Evolutionary conservation across 139 green algal genomes (phyloP).

Genomic region (Deuterostichococcus epilithicus): DNA sequence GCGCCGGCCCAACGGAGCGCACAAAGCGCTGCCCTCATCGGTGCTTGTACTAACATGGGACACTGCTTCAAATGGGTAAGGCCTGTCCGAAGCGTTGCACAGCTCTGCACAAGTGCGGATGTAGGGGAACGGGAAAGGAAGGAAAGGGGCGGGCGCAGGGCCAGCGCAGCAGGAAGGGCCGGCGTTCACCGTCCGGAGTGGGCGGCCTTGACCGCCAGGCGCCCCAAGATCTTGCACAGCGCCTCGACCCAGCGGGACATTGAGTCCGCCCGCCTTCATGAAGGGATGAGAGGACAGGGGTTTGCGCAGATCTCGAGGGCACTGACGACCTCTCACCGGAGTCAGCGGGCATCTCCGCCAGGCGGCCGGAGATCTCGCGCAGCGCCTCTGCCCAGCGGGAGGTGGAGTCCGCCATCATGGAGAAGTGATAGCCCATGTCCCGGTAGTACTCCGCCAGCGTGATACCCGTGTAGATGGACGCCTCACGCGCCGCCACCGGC

Average conservation of each 20-base stretch:
- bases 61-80: too few species aligned
- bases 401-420: slow-evolving; percentile 98
- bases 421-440: slow-evolving; percentile 96
- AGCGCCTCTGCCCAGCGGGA: slow-evolving; percentile 97
- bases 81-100: too few species aligned
- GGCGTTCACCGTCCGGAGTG: too few species aligned
- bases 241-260: neutral
- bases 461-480: slow-evolving; percentile 99
- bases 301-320: too few species aligned
- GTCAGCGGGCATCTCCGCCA: slow-evolving; percentile 99
- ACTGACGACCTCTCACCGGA: slow-evolving; percentile 54
- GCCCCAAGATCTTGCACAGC: neutral
- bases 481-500: slow-evolving; percentile 97
- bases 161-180: neutral
- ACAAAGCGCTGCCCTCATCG: too few species aligned
- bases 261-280: neutral
- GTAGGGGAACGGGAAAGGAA: too few species aligned
- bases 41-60: too few species aligned
- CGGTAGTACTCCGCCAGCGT: slow-evolving; percentile 99
- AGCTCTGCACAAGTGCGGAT: too few species aligned
- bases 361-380: slow-evolving; percentile 96
- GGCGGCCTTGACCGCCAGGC: too few species aligned
- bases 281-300: neutral
- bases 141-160: too few species aligned
- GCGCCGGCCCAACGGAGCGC: too few species aligned